Evolutionary conservation across 2,329 filamentous ascomycete genomes (phyloP).

Genomic region (Anisogramma anomala): DNA sequence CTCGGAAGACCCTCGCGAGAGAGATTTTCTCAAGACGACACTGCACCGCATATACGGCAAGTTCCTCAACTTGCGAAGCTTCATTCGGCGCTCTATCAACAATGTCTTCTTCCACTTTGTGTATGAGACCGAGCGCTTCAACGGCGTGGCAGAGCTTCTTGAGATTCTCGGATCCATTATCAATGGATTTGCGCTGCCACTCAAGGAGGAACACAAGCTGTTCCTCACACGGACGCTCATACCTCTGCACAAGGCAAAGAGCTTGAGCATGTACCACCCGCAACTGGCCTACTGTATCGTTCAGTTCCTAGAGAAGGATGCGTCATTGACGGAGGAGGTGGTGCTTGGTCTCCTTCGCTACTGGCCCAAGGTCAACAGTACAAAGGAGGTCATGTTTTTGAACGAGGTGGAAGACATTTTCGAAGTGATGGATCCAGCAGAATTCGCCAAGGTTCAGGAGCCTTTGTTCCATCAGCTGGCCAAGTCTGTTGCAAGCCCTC

Average conservation of each 20-base stretch:
- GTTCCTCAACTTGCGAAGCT: slow-evolving; percentile 93
- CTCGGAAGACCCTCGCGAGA: slow-evolving; percentile 90
- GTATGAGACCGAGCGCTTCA: slow-evolving; percentile 97
- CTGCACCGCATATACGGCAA: slow-evolving; percentile 97
- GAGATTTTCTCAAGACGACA: slow-evolving; percentile 96
- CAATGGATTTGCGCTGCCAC: slow-evolving; percentile 89
- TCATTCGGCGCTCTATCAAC: slow-evolving; percentile 97
- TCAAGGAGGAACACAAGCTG: slow-evolving; percentile 98
- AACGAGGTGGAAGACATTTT: slow-evolving; percentile 99
- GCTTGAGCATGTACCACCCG: slow-evolving; percentile 98
- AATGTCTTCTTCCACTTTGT: slow-evolving; percentile 99
- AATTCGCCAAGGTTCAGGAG: slow-evolving; percentile 98
- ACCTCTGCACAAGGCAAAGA: slow-evolving; percentile 95
- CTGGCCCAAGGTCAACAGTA: slow-evolving; percentile 99
- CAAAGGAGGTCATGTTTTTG: slow-evolving; percentile 98
- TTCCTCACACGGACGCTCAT: slow-evolving; percentile 90
- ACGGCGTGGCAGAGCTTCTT: slow-evolving; percentile 90
- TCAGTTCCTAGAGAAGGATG: slow-evolving; percentile 96
- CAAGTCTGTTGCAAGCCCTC: slow-evolving; percentile 94
- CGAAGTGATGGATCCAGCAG: slow-evolving; percentile 97
- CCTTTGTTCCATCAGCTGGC: slow-evolving; percentile 94
- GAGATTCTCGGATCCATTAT: slow-evolving; percentile 98
- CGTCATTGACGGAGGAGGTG: slow-evolving; percentile 92
- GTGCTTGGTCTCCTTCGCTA: slow-evolving; percentile 89
- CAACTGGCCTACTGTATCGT: slow-evolving; percentile 98